These are phyloP conservation scores for Inosperma sp. DNA, from an alignment of 768 basidiomycete species.

Conservation along the genomic window DNA sequence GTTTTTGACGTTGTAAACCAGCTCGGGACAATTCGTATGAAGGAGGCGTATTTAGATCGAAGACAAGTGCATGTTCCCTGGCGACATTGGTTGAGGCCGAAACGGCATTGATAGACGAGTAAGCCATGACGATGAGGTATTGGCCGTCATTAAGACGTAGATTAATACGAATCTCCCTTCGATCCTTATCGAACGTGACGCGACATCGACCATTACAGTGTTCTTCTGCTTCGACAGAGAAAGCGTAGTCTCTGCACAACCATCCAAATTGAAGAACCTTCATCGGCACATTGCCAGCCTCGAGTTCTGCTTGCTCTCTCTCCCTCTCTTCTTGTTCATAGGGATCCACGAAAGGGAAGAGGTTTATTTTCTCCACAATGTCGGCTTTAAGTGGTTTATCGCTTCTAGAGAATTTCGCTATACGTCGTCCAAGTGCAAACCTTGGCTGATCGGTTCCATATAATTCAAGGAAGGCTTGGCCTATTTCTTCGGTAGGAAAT, in stretches of 20 bases:
- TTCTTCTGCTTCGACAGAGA: slow-evolving; percentile 58
- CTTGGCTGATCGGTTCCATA: slow-evolving; percentile 28
- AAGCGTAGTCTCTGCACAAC: slow-evolving; percentile 53
- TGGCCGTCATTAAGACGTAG: slow-evolving; percentile 20
- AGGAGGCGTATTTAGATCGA: slow-evolving; percentile 38
- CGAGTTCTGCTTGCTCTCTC: slow-evolving; percentile 27
- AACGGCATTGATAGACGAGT: slow-evolving; percentile 40
- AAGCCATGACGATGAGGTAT: slow-evolving; percentile 40
- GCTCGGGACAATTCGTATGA: slow-evolving; percentile 15
- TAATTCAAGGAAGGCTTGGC: slow-evolving; percentile 37
- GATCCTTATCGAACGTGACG: slow-evolving; percentile 39
- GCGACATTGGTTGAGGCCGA: slow-evolving; percentile 32
- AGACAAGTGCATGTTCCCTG: slow-evolving; percentile 35
- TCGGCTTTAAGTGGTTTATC: slow-evolving; percentile 26
- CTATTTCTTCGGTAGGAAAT: slow-evolving; percentile 40
- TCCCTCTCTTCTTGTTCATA: slow-evolving; percentile 31
- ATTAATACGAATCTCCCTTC: slow-evolving; percentile 44
- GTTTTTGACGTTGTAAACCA: slow-evolving; percentile 23
- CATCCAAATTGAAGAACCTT: slow-evolving; percentile 52
- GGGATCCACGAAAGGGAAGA: slow-evolving; percentile 42
- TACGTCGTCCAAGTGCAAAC: not conserved
- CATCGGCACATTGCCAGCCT: slow-evolving; percentile 28
- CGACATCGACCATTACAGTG: slow-evolving; percentile 20
- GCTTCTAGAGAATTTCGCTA: slow-evolving; percentile 32
- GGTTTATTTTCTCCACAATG: slow-evolving; percentile 35